Evolutionary conservation across 2,329 filamentous ascomycete genomes (phyloP).

Genomic region (Drechmeria coniospora): DNA sequence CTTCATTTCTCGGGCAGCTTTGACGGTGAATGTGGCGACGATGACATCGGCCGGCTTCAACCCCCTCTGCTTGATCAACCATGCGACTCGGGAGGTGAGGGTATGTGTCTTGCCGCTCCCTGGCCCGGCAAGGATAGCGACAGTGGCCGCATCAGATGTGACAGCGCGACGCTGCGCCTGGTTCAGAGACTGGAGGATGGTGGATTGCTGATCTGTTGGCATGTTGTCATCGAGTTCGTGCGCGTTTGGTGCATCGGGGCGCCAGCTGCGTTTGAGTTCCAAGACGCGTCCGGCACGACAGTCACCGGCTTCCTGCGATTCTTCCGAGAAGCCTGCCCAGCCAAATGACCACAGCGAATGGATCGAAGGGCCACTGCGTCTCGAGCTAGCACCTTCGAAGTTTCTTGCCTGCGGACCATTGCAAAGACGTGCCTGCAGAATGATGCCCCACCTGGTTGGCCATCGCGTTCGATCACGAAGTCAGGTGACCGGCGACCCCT

Average conservation of each 20-base stretch:
- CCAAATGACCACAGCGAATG: no score
- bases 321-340: no score
- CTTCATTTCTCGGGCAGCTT: constrained; percentile 87
- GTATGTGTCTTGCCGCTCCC: constrained; percentile 89
- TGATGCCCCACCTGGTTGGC: no score
- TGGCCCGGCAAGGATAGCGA: constrained; percentile 53
- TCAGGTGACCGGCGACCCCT: no score
- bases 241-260: no score
- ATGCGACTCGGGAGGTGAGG: constrained; percentile 79
- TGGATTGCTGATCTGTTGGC: constrained; percentile 10
- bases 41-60: constrained; percentile 76
- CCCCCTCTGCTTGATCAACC: constrained; percentile 58
- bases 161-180: constrained; percentile 40
- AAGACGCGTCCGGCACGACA: no score
- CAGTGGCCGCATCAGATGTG: constrained; percentile 33
- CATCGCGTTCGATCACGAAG: constrained; percentile 1
- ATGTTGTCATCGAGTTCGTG: constrained; percentile 12
- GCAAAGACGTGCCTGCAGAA: no score
- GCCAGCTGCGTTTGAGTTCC: no score
- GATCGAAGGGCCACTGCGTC: no score
- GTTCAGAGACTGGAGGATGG: constrained; percentile 35
- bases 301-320: no score
- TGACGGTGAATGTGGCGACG: constrained; percentile 94
- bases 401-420: no score
- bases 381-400: no score